These are phyloP conservation scores for Plenodomus biglobosus DNA, from an alignment of 2,329 filamentous ascomycete species.

Conservation along the genomic window DNA sequence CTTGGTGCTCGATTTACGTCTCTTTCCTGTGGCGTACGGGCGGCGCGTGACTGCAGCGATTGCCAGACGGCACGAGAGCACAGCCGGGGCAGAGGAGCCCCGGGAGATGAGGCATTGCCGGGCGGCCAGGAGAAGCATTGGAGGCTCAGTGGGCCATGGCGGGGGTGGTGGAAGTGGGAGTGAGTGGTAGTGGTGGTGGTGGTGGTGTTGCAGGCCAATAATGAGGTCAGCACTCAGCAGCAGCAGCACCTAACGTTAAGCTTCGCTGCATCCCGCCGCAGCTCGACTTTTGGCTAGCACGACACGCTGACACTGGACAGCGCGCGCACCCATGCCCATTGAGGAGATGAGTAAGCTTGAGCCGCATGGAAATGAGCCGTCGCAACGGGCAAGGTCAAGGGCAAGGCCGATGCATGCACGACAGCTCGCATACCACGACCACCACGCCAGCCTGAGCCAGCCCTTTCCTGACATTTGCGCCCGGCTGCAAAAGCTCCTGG, in stretches of 20 bases:
- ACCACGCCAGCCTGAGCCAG: neutral
- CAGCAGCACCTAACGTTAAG: neutral
- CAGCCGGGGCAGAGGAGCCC: conserved; percentile 10
- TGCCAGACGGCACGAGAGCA: neutral
- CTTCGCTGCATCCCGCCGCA: neutral
- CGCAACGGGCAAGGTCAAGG: conserved; percentile 8
- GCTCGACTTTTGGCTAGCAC: too few relatives aligned
- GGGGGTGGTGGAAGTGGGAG: conserved; percentile 3
- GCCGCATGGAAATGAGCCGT: conserved; percentile 4
- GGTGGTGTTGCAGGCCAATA: neutral
- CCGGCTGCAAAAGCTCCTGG: too few relatives aligned
- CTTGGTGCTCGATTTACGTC: neutral
- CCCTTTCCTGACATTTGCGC: conserved; percentile 24
- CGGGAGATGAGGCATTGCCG: conserved; percentile 32
- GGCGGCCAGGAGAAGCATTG: conserved; percentile 34
- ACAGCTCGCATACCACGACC: neutral
- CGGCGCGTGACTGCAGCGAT: neutral
- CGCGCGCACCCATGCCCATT: neutral
- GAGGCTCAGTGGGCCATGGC: conserved; percentile 30
- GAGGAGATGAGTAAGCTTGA: conserved; percentile 9
- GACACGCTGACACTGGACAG: too few relatives aligned
- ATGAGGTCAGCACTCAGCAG: conserved; percentile 20
- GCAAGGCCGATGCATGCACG: conserved; percentile 10
- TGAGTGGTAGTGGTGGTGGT: conserved; percentile 1
- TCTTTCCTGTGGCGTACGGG: too few relatives aligned